Evolutionary conservation across 2,329 filamentous ascomycete genomes (phyloP), one percentile per base, ranked within the genome.

Genomic region (Hortaea werneckii): DNA sequence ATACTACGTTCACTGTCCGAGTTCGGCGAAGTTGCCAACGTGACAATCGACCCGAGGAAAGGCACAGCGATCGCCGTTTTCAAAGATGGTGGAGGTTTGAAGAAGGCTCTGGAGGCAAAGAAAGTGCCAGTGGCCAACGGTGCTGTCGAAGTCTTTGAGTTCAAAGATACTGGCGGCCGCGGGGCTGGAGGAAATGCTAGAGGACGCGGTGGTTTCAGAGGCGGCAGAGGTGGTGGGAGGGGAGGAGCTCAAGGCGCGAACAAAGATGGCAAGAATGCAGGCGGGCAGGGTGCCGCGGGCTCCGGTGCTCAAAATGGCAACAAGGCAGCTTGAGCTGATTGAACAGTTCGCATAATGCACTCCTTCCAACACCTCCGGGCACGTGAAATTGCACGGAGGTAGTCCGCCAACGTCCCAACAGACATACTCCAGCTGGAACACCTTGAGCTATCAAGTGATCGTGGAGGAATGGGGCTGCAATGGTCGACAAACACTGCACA

Each of bases 1-100:
- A 78, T 96, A 1, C 81, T 83, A 56, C 77, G 83, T 54, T 81
- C 85, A 1, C 79, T 96, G 61, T 75, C 81, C 39, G 66, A 69
- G 0, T 94, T 87, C 56, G 90, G 90, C 1, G 65, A 77, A 1
- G 78, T 95, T 40, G 78, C 78, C 0, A 83, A 80, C 53, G 86
- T 95, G 12, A 90, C 95, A 57, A 90, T 96, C 44, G 90, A 96
- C 62, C 89, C 88, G 65, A 85, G 89, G 58, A 95, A 95, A 65
- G 88, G 88, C 0, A 94, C 95, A 58, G 90, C 88, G 2, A 95
- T 95, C 62, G 83, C 94, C 35, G 86, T 95, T 52, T 96, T 95
- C 67, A 76, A 78, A 7, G 81, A 87, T 20, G 75, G 82, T 1
- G 79, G 82, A 6, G 75, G 77, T 7, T 72, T 96, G 27, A 78